Base-by-base conservation (phyloP, 352 stramenopile genomes). In the Globisporangium takayamanum region DNA sequence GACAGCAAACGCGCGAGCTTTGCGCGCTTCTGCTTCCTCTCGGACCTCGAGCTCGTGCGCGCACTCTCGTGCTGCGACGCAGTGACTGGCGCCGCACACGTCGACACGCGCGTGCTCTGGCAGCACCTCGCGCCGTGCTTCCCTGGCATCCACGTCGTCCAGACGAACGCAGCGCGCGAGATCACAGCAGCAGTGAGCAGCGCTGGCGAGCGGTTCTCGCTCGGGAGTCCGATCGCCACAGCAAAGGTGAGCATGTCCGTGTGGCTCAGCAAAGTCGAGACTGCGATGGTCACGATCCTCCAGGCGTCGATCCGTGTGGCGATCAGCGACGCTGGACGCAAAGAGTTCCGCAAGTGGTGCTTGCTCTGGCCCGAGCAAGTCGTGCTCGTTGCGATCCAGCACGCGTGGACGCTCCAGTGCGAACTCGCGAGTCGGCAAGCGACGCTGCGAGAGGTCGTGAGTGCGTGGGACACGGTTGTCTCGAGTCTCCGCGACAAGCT, bases 291-390 rank as follows among this genome's bases (percentile, higher is more conserved):
- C 36, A 91, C 79, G 45, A 85, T 88, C 3, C 42, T 93, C 0
- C 81, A 93, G 39, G 84, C 83, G 5, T 85, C 72, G 6, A 73
- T 85, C 5, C 77, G 81, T 3, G 78, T 78, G 2, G 73, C 84
- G 16, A 69, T 82, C 14, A 84, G 66, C 12, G 84, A 93, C 59
- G 62, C 78, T n/a, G 57, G 67, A 20, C 73, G 80, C 5, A 92
- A 93, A 58, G 84, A 90, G 33, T 93, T 93, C 59, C 79, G 80
- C 0, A 93, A 93, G 39, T 93, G 84, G 84, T 89, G 76, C 42
- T 48, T 89, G 5, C 62, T 89, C 5, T 93, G 84, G 84, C 79
- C 84, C 0, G 84, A 93, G 30, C 84, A 93, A 66, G 76, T 87
- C 0, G 25, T 93, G 4, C 18, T 82, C n/a, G 64, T 67, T 15